Evolutionary conservation across 2,329 filamentous ascomycete species (phyloP), one percentile per base, ranked within the genome.

Genomic region (Penicillium sp.): DNA sequence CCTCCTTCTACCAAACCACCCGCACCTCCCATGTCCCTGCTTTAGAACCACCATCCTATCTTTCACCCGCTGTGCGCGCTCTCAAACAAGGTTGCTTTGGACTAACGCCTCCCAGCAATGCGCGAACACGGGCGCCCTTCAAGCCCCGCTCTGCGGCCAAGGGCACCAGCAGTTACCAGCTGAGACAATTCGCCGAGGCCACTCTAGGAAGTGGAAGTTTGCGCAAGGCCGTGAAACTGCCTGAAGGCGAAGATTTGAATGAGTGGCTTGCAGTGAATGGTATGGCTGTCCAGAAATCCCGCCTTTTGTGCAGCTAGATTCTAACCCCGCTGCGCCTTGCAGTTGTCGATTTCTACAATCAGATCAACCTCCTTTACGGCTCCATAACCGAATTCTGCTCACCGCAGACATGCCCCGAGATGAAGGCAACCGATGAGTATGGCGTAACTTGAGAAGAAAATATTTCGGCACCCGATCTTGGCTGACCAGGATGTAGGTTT

Each of bases 321-420:
- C 35, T 53, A 37, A 55, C 19, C 45, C 19, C 47, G 37, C n/a
- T 58, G 33, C 27, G 22, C 31, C 8, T n/a, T 50, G 37, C 66
- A 96, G 93, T 99, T 81, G 95, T 99, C 80, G 95, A 99, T 78
- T 99, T 99, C 78, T 99, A 99, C 86, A 99, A 99, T 81, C 95
- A 99, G 78, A 96, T 99, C 82, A 99, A 99, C 79, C 85, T 99
- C 35, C 88, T 99, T 58, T 99, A 99, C 75, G 96, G 96, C 58
- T 95, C 95, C 65, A 99, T 99, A 73, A 99, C 95, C 58, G 95
- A 99, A 74, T 99, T 99, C 78, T 99, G 95, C 82, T 98, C 95
- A 26, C 93, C 95, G 31, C 90, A 95, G 74, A 92, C 92, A 63
- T 99, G 95, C 75, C 95, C 95, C 0, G 95, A 98, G 79, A 99